Base-by-base conservation (phyloP, 495 filamentous ascomycete genomes). In the Pseudomonodictys pantanalensis region DNA sequence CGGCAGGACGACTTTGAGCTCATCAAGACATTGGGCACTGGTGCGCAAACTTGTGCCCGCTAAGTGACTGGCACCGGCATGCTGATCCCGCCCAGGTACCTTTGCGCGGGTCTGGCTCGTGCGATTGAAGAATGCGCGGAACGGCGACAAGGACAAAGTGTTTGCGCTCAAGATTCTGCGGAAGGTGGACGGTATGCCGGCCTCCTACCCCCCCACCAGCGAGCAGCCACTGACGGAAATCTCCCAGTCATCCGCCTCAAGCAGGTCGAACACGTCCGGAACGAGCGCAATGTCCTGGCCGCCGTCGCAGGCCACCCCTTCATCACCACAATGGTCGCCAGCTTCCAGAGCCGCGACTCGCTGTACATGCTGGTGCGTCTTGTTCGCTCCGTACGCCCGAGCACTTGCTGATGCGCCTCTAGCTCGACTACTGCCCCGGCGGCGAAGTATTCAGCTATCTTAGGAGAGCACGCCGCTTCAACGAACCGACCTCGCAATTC, bases 401-500 rank as follows among this genome's bases (percentile, higher is more conserved):
- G 51, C 20, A 41, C 43, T 23, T 28, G 29, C 50, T 67, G 35
- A 62, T 41, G 44, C 17, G 23, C 23, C 32, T 24, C 46, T 61
- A 89, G 75, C 84, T 96, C 66, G 90, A 96, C 67, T 97, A 88
- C 72, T 88, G 91, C 69, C 91, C 92, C 64, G 93, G 93, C 46
- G 93, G 93, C 62, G 93, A 98, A 74, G 85, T 98, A 25, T 97
- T 97, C 71, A 92, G 83, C 42, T 97, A 97, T 71, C 78, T 98
- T 29, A 86, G 93, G 67, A 85, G 88, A 67, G 85, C 87, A 48
- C 82, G 89, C 60, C 85, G 89, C 32, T 98, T 98, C 67, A 87
- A 91, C 66, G 89, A 92, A 71, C 80, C 83, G 29, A 91, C 86
- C 30, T 86, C 92, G 0, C 88, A 84, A 60, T 96, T 98, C 76